Conservation (phyloP, 1,284 basidiomycete species). For the Ceratobasidium sp. region DNA sequence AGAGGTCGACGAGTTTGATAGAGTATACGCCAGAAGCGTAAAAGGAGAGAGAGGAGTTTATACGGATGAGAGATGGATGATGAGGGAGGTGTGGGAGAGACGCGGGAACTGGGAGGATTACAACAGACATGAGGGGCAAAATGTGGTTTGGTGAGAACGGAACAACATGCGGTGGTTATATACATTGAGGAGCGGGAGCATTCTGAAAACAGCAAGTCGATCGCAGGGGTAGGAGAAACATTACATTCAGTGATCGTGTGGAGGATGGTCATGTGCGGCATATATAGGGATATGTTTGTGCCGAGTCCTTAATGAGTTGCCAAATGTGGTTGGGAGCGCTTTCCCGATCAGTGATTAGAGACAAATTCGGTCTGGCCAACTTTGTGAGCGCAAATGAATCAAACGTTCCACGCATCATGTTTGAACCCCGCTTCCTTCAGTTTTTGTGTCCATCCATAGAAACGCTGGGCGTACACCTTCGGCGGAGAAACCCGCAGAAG, state of each 20-base stretch:
- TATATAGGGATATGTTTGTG: not conserved
- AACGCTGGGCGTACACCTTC: not conserved
- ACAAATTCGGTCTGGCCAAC: too few species aligned
- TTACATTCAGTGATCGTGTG: not conserved
- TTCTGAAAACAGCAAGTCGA: not conserved
- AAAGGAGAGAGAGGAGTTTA: not conserved
- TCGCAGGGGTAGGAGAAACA: not conserved
- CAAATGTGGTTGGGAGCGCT: too few species aligned
- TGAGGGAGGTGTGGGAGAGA: too few species aligned
- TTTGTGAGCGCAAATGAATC: too few species aligned
- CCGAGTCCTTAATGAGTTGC: not conserved
- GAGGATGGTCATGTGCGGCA: not conserved
- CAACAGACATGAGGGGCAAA: not conserved
- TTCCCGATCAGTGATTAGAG: too few species aligned
- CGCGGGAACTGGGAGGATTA: not conserved
- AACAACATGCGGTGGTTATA: conserved; percentile 3
- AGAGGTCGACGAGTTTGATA: conserved; percentile 1
- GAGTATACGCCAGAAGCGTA: conserved; percentile 14
- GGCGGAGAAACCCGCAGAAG: not conserved
- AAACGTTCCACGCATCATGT: too few species aligned
- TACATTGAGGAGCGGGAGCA: not conserved
- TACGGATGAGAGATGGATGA: not conserved
- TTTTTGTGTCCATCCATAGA: not conserved
- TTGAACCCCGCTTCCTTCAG: too few species aligned
- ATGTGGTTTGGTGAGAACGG: not conserved